Percentiles rank a stretch among this genome's conserved stretches.
Conservation (phyloP, 441 rosid species). For the Pelargonium cotyledonis region DNA sequence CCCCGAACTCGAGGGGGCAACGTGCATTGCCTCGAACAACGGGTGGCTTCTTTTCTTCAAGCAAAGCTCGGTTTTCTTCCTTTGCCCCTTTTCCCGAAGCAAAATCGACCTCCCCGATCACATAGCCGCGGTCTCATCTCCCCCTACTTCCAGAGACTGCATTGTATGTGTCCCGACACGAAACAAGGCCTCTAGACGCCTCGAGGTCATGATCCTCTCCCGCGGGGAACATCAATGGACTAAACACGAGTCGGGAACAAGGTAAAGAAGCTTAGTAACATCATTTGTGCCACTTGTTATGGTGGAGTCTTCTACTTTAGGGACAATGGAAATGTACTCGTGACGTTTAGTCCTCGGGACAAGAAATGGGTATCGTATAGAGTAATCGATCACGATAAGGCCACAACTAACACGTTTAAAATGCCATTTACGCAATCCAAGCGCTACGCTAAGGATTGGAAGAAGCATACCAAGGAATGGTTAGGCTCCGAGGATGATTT, state of each 20-base stretch:
- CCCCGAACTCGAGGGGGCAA: slow-evolving; percentile 19
- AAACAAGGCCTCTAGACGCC: too few species aligned
- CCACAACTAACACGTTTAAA: neutral
- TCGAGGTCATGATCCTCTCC: too few species aligned
- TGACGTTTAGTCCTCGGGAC: too few species aligned
- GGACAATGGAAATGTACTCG: too few species aligned
- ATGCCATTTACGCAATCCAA: neutral
- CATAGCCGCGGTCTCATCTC: slow-evolving; percentile 22
- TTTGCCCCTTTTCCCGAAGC: slow-evolving; percentile 29
- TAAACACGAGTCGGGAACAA: neutral
- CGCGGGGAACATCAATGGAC: neutral
- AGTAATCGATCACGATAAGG: neutral
- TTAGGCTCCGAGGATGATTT: neutral
- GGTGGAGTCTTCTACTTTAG: neutral
- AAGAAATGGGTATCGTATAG: too few species aligned
- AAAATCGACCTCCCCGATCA: slow-evolving; percentile 25
- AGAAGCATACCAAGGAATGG: neutral
- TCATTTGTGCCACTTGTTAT: neutral
- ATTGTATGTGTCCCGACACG: neutral
- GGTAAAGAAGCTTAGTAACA: neutral
- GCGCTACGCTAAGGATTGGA: neutral
- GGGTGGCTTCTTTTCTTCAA: slow-evolving; percentile 26
- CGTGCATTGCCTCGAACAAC: slow-evolving; percentile 25
- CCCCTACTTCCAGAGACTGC: slow-evolving; percentile 26
- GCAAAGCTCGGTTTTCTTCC: slow-evolving; percentile 21